phyloP scores from a whole-genome alignment of 208 protist genomes.

The Balamuthia mandrillaris region DNA sequence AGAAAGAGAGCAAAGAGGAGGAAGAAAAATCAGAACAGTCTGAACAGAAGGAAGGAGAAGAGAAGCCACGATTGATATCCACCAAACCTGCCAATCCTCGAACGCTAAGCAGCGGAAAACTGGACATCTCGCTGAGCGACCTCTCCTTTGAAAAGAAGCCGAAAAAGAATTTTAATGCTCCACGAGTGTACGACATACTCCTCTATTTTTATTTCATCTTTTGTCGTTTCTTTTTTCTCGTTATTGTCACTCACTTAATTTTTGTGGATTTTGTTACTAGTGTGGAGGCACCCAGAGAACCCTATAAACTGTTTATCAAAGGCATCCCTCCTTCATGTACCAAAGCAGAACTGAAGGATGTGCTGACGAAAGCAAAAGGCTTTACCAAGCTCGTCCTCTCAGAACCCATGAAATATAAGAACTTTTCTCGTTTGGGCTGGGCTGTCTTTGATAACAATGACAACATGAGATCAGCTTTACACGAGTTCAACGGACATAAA shows the following conservation, averaged over 20 bases:
- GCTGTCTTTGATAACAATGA: background rate
- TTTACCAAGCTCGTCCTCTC: slow-evolving; percentile 16
- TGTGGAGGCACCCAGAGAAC: background rate
- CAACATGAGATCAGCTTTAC: background rate
- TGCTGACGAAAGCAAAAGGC: background rate
- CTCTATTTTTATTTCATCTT: too few species aligned
- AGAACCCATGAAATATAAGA: background rate
- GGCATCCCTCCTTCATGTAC: background rate
- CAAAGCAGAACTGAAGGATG: background rate
- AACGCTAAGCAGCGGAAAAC: background rate
- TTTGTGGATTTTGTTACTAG: background rate
- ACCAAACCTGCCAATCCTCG: background rate
- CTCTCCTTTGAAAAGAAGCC: too few species aligned
- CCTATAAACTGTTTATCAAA: slow-evolving; percentile 18
- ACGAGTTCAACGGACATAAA: slow-evolving; percentile 20
- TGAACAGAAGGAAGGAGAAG: too few species aligned
- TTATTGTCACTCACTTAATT: too few species aligned
- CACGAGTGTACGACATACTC: too few species aligned
- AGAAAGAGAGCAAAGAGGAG: background rate
- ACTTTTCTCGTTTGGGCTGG: background rate
- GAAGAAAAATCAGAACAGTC: too few species aligned
- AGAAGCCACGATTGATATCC: background rate
- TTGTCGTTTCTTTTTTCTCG: background rate
- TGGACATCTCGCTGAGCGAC: too few species aligned
- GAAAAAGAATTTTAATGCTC: background rate